Conservation (phyloP, 306 rosid genomes). For the Prunus padus region DNA sequence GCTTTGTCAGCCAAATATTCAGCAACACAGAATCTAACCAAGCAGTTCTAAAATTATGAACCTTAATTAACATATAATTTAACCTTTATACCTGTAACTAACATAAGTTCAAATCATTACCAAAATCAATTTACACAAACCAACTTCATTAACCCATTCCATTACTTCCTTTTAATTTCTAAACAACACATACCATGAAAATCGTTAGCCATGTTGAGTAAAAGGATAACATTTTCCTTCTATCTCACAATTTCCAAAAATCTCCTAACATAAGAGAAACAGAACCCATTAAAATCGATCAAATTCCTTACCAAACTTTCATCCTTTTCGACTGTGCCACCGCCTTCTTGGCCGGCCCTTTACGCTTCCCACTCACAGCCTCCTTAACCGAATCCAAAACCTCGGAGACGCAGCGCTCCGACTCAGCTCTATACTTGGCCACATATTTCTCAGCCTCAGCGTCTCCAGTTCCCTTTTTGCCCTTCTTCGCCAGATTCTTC, state of each 20-base stretch:
- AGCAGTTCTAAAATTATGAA: neutral
- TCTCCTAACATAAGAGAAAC: neutral
- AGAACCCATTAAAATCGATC: neutral
- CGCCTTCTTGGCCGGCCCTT: conserved; percentile 19
- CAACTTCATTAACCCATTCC: neutral
- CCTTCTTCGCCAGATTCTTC: conserved; percentile 74
- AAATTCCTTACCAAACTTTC: conserved; percentile 66
- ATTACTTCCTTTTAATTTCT: neutral
- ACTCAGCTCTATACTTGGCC: conserved; percentile 68
- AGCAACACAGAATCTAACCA: neutral
- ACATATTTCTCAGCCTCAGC: conserved; percentile 78
- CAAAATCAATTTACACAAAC: too few relatives aligned
- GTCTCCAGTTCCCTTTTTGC: conserved; percentile 74
- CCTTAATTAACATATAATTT: neutral
- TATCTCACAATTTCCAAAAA: neutral
- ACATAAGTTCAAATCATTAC: neutral
- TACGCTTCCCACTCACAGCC: conserved; percentile 63
- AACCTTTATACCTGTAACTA: neutral
- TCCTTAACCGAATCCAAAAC: conserved; percentile 74
- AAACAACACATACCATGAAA: neutral
- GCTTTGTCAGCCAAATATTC: neutral
- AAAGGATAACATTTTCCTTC: neutral
- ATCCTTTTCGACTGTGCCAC: conserved; percentile 47
- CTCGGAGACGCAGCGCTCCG: conserved; percentile 71
- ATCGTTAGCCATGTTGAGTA: neutral